Evolutionary conservation across 1,284 basidiomycete genomes (phyloP).

Genomic region (Puccinia horiana): DNA sequence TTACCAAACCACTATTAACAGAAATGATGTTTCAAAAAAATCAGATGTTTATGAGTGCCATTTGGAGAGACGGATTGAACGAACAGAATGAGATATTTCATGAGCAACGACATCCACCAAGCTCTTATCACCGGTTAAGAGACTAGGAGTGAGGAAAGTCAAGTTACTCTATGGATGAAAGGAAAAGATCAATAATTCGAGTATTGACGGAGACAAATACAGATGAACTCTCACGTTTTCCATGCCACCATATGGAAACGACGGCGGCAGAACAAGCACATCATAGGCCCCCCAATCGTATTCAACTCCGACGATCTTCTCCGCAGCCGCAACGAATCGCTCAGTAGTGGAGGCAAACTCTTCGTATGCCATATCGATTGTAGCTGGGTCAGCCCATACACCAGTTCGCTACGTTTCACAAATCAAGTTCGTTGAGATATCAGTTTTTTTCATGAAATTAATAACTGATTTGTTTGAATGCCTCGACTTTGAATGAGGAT

Average conservation of each 20-base stretch:
- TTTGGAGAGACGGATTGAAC: background rate
- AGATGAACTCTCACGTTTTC: conserved; percentile 53
- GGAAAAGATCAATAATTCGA: conserved; percentile 67
- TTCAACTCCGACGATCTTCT: conserved; percentile 67
- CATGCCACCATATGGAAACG: conserved; percentile 72
- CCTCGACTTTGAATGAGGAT: background rate
- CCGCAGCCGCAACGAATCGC: conserved; percentile 75
- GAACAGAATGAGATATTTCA: conserved; percentile 55
- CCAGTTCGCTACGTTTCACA: conserved; percentile 62
- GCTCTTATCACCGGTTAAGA: conserved; percentile 78
- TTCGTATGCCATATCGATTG: conserved; percentile 77
- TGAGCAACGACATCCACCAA: conserved; percentile 81
- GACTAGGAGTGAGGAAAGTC: conserved; percentile 62
- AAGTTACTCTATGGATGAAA: conserved; percentile 58
- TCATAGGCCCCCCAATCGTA: conserved; percentile 91
- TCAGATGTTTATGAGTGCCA: background rate
- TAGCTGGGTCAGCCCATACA: conserved; percentile 83
- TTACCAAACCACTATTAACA: conserved; percentile 79
- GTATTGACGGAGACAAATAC: conserved; percentile 50
- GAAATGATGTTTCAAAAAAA: conserved; percentile 54
- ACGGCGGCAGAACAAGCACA: conserved; percentile 84
- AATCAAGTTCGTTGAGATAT: background rate
- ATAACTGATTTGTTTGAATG: background rate
- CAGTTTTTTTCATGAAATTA: background rate
- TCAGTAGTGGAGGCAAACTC: conserved; percentile 82